Base-by-base conservation (phyloP, 2,329 filamentous ascomycete species). In the Pseudogymnoascus sp. region DNA sequence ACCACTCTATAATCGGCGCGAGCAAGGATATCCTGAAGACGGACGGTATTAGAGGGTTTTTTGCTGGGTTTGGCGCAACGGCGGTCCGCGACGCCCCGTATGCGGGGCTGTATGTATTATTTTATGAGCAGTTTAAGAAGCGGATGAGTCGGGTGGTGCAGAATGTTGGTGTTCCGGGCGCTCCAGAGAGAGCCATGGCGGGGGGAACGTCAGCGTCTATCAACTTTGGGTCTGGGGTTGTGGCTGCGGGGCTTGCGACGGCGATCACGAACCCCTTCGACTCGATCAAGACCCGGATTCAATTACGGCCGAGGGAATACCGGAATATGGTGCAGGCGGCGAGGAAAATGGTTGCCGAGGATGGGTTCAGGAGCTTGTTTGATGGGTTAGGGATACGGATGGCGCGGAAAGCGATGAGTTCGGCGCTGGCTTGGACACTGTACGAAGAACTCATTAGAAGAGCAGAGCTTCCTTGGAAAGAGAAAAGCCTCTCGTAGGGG, bases 261-360 rank as follows among this genome's bases (percentile, higher is more conserved):
- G 88, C 88, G 3, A 82, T 97, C 38, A 97, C 95, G 7, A 99
- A 99, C 74, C 95, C 95, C 0, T 97, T 97, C 71, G 95, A 99
- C 76, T 92, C 92, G 0, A 87, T 97, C 75, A 99, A 99, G 79
- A 99, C 95, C 21, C 81, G 95, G 60, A 86, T 99, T 69, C 95
- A 99, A 77, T 81, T 99, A 35, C 90, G 96, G 79, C 95, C 95
- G 3, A 80, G 80, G 6, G 82, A 84, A 64, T 99, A 97, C 72
- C 81, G 82, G 35, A 97, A 97, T 71, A 90, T 93, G 82, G 75
- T 90, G 68, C 86, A 89, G 66, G 91, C 93, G 0, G 86, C 83
- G 42, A 83, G 80, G 70, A 82, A 86, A 72, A 96, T 99, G 89
- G 74, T 97, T 3, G 76, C 78, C 1, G 89, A 96, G 70, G 93